Conservation (phyloP, 1,284 basidiomycete genomes). For the Apiotrichum mycotoxinovorans region DNA sequence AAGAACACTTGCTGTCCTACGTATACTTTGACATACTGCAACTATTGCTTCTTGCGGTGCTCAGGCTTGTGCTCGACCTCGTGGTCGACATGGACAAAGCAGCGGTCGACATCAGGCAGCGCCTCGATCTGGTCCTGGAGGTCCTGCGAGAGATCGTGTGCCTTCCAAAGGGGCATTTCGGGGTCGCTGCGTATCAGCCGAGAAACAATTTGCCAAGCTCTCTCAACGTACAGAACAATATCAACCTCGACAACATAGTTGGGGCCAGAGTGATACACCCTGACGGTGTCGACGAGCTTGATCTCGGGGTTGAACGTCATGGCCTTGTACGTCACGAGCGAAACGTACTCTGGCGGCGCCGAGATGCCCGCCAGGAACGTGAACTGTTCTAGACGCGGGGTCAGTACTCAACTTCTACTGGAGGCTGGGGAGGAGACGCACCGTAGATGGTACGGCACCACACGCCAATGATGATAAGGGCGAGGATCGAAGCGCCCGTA, state of each 20-base stretch:
- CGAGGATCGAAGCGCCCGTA: conserved; percentile 59
- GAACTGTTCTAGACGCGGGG: conserved; percentile 61
- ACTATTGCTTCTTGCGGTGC: conserved; percentile 22
- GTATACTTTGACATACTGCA: too few species aligned
- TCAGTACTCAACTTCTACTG: not conserved
- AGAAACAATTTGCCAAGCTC: not conserved
- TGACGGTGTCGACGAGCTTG: conserved; percentile 78
- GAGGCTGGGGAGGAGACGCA: too few species aligned
- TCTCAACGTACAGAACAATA: conserved; percentile 64
- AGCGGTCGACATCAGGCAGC: conserved; percentile 83
- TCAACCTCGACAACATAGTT: conserved; percentile 93
- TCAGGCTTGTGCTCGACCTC: conserved; percentile 69
- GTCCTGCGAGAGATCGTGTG: conserved; percentile 87
- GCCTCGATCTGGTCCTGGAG: conserved; percentile 92
- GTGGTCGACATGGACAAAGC: conserved; percentile 91
- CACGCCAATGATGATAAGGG: conserved; percentile 70
- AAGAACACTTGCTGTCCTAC: not conserved
- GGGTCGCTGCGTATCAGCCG: conserved; percentile 55
- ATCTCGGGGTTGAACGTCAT: conserved; percentile 84
- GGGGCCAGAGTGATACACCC: conserved; percentile 71
- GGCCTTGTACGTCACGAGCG: conserved; percentile 88
- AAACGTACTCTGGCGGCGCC: conserved; percentile 83
- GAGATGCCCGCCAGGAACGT: conserved; percentile 84
- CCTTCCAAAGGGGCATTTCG: conserved; percentile 81
- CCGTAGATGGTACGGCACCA: conserved; percentile 72